phyloP scores from a whole-genome alignment of 805 yeast species.

The Zygotorulaspora florentina region DNA sequence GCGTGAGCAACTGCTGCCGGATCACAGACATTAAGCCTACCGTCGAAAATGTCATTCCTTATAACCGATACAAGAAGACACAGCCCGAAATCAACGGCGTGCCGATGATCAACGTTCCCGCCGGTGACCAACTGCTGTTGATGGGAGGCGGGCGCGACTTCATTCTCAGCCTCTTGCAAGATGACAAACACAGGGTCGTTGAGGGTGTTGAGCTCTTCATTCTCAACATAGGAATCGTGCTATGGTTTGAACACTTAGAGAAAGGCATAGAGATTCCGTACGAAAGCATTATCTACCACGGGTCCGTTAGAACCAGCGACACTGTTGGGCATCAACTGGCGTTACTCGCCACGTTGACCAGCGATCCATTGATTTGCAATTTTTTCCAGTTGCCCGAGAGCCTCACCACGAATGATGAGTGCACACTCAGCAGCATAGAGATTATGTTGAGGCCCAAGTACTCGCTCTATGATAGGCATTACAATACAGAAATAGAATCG shows the following conservation, averaged over 20 bases:
- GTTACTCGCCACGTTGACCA: slow-evolving; percentile 26
- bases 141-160: slow-evolving; percentile 43
- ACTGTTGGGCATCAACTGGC: slow-evolving; percentile 30
- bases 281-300: slow-evolving; percentile 32
- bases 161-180: slow-evolving; percentile 20
- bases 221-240: slow-evolving; percentile 34
- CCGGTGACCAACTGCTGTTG: slow-evolving; percentile 32
- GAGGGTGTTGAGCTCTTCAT: slow-evolving; percentile 37
- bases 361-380: slow-evolving; percentile 24
- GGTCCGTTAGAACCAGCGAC: slow-evolving; percentile 14
- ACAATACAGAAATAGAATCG: slow-evolving; percentile 34
- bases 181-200: slow-evolving; percentile 7
- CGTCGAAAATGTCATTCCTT: slow-evolving; percentile 37
- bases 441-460: slow-evolving; percentile 37
- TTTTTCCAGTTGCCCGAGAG: slow-evolving; percentile 16
- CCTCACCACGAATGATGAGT: slow-evolving; percentile 1
- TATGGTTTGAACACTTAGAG: slow-evolving; percentile 38
- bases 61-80: slow-evolving; percentile 27
- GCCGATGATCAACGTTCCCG: slow-evolving; percentile 13
- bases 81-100: slow-evolving; percentile 24
- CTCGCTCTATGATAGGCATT: slow-evolving; percentile 36
- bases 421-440: slow-evolving; percentile 28
- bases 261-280: slow-evolving; percentile 40
- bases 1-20: slow-evolving; percentile 17
- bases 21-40: slow-evolving; percentile 34